phyloP scores from a whole-genome alignment of 257 asterid species.

The Anisodus acutangulus region DNA sequence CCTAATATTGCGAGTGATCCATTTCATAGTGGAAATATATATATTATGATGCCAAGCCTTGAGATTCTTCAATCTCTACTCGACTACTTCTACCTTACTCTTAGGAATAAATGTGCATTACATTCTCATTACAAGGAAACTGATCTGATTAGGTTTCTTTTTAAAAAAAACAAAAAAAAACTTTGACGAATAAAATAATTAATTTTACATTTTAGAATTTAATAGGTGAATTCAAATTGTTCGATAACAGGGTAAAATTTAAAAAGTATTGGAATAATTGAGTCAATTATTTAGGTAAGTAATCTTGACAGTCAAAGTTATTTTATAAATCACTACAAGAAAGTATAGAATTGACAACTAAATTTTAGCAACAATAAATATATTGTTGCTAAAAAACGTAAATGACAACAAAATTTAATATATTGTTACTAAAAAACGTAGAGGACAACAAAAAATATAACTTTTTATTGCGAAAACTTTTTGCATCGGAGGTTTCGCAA shows the following conservation, averaged over 20 bases:
- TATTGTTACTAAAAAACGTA: too few relatives aligned
- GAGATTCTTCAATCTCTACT: not conserved
- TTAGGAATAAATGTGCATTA: not conserved
- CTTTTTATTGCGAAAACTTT: too few relatives aligned
- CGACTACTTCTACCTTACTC: not conserved
- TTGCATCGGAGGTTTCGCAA: too few relatives aligned
- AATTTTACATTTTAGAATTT: not conserved
- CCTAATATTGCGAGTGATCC: not conserved
- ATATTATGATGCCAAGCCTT: not conserved
- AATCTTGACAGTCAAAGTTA: not conserved
- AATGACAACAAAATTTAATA: too few relatives aligned
- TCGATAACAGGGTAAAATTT: not conserved
- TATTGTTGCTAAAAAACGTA: too few relatives aligned
- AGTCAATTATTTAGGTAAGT: not conserved
- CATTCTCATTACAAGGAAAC: not conserved
- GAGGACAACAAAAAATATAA: too few relatives aligned
- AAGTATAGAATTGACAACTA: too few relatives aligned
- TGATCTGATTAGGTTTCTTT: not conserved
- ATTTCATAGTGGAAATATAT: slow-evolving; percentile 4
- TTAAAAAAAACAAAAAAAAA: too few relatives aligned
- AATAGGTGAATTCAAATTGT: not conserved
- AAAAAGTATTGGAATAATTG: too few relatives aligned
- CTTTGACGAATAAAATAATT: not conserved
- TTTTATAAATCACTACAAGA: too few relatives aligned
- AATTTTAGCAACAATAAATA: too few relatives aligned